Percentiles rank a stretch among this genome's conserved stretches.
Evolutionary conservation across 768 basidiomycete species (phyloP).

Genomic region (Pilatotrama ljubarskyi): DNA sequence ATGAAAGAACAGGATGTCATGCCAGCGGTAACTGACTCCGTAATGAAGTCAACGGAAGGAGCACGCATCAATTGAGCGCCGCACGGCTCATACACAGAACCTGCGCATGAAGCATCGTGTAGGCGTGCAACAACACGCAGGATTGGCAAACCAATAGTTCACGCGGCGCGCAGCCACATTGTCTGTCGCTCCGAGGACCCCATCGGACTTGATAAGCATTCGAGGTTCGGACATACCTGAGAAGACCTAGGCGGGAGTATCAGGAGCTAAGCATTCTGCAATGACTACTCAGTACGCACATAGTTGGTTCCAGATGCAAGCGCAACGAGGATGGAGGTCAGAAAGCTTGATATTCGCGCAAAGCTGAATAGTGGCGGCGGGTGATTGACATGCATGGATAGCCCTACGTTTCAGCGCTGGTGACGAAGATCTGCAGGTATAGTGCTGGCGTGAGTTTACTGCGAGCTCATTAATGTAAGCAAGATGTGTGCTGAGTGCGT

Average conservation of each 20-base stretch:
- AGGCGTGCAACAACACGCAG: too few relatives aligned
- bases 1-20: too few relatives aligned
- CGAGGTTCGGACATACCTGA: constrained; percentile 33
- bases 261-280: not conserved
- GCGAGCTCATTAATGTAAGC: constrained; percentile 2
- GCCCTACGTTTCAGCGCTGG: not conserved
- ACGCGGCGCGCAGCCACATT: not conserved
- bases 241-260: constrained; percentile 31
- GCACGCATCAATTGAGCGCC: too few relatives aligned
- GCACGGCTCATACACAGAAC: too few relatives aligned
- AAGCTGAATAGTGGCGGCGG: constrained; percentile 22
- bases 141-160: too few relatives aligned
- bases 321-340: constrained; percentile 59
- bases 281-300: constrained; percentile 42
- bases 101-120: too few relatives aligned
- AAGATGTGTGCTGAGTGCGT: not conserved
- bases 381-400: constrained; percentile 10
- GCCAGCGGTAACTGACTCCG: too few relatives aligned
- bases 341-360: constrained; percentile 31
- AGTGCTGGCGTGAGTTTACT: not conserved
- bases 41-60: too few relatives aligned
- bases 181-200: not conserved
- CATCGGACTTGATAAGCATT: not conserved
- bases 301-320: constrained; percentile 74
- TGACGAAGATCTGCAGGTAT: not conserved